Evolutionary conservation across 202 grass and related monocot species (phyloP).

Genomic region (Musa balbisiana): DNA sequence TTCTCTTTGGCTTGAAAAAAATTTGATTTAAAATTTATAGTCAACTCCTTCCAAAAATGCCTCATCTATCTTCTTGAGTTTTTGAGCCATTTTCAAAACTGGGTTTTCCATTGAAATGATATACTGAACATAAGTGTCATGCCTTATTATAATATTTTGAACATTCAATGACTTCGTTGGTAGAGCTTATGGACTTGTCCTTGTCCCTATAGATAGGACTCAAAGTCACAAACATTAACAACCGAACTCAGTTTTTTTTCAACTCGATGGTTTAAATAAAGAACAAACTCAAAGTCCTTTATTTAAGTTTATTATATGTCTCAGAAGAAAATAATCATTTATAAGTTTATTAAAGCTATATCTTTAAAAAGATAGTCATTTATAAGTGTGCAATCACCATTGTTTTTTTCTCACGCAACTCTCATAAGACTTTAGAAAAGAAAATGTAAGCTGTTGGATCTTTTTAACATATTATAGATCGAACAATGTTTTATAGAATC

Average conservation of each 20-base stretch:
- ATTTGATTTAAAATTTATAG: not conserved
- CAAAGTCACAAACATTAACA: not conserved
- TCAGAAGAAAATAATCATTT: not conserved
- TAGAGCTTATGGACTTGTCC: not conserved
- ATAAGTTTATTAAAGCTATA: too few species aligned
- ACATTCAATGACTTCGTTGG: not conserved
- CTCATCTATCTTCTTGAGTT: not conserved
- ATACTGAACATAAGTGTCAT: not conserved
- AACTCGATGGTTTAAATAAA: not conserved
- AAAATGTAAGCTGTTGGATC: too few species aligned
- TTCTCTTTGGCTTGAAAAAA: not conserved
- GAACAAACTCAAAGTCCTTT: not conserved
- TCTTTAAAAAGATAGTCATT: not conserved
- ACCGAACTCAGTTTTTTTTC: not conserved
- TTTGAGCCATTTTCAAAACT: not conserved
- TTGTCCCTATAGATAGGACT: not conserved
- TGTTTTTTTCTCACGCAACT: too few species aligned
- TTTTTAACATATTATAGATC: too few species aligned
- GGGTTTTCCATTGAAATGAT: not conserved
- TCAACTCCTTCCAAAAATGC: not conserved
- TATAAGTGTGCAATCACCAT: not conserved
- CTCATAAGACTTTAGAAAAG: too few species aligned
- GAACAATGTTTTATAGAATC: too few species aligned
- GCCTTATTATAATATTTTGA: not conserved
- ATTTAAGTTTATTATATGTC: not conserved